Evolutionary conservation across 176 grass and related monocot species (phyloP), one percentile per base, ranked within the genome.

Genomic region (Thinopyrum elongatum): DNA sequence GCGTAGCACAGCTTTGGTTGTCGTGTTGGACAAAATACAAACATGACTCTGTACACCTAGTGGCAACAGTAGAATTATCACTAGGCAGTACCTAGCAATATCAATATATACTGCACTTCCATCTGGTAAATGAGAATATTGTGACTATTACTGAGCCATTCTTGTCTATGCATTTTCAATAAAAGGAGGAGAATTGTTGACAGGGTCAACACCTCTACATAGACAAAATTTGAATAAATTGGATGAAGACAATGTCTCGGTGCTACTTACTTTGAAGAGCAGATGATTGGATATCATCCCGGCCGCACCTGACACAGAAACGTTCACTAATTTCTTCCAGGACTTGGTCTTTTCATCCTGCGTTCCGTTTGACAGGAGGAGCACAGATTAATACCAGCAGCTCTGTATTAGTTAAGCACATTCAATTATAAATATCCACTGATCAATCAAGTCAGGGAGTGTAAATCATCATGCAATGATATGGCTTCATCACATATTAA

Each of bases 221-320:
- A 53, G 47, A 61, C 3, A 47, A 8, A 8, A 35, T 60, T 39
- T 5, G 3, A 33, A 75, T 10, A 60, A 41, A 75, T 7, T 22
- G 64, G 39, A 42, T 13, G 33, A 19, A 64, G 6, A 47, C 10
- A 23, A 73, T 44, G 41, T 8, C 19, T 41, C 14, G 10, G 17
- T 62, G 53, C 1, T 82, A 31, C 38, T 91, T 86, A 95, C 96
- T 87, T 98, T 94, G 87, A 98, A 98, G 28, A 95, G 93, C 11
- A 98, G 84, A 90, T 98, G 96, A 46, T 98, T 98, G 36, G 92
- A 92, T 88, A 95, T 98, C 96, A 94, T 98, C 68, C 96, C 96
- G 33, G 96, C 93, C 3, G 94, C 96, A 77, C 96, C 94, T 49
- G 96, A 98, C 27, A 98, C 90, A 26, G 94, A 90, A 86, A 98